Base-by-base conservation (phyloP, 495 filamentous ascomycete species). In the Lasiosphaeria ovina region DNA sequence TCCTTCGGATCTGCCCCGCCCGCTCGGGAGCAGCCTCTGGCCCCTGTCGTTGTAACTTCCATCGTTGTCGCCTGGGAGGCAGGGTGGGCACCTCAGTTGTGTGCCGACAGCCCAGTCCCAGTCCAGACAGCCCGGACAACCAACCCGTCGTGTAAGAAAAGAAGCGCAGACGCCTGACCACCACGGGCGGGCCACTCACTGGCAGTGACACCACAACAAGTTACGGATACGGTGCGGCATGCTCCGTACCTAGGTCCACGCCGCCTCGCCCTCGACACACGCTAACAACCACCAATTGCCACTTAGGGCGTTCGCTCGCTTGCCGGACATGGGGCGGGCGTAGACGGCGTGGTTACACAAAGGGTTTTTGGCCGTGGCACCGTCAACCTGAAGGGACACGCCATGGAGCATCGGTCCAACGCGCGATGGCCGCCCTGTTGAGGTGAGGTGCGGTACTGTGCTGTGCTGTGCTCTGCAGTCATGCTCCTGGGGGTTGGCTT, bases 331-430 rank as follows among this genome's bases (percentile, higher is more conserved):
- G 38, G 45, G 54, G 31, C 49, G 44, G 49, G 47, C 54, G 53
- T 49, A 62, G 54, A 57, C 51, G 54, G 54, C 44, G 32, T 58
- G 59, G 64, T 63, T 53, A 63, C 64, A 66, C 60, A 45, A 58
- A 57, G 24, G 33, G 24, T 24, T 24, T 58, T 42, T 58, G 33
- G 59, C 45, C 40, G 55, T 55, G 35, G 58, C 64, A 55, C 56
- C 51, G 52, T 63, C 35, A 40, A 32, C 16, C 35, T 24, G 24
- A n/a, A 53, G 32, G n/a, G 24, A 10, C 35, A 55, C 38, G 16
- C 38, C 36, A 55, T 55, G 31, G 38, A 45, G 32, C 11, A 36
- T 53, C 32, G 17, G 16, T 55, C 38, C 7, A 45, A 55, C 35
- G 16, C 44, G 44, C 12, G 44, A n/a, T 33, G 9, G 35, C 7